Conservation (phyloP, 2,329 filamentous ascomycete species). For the Coleophoma cylindrospora region DNA sequence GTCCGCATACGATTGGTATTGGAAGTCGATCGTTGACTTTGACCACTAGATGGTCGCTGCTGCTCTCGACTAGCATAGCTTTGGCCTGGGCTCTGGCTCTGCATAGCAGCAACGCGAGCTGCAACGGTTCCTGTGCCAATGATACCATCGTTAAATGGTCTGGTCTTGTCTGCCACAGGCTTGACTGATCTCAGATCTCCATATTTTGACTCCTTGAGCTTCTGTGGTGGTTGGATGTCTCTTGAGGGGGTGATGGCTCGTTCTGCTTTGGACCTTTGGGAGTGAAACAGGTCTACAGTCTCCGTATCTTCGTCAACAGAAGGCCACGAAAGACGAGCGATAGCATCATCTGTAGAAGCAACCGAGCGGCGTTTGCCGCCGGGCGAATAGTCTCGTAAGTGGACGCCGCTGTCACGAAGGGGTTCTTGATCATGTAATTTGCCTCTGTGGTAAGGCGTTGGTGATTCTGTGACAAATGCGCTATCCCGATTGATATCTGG, state of each 20-base stretch:
- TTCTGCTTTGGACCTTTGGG: slow-evolving; percentile 13
- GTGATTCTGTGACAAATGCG: slow-evolving; percentile 41
- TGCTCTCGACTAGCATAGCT: slow-evolving; percentile 21
- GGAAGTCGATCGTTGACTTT: slow-evolving; percentile 20
- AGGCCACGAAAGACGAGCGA: slow-evolving; percentile 31
- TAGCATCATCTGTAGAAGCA: slow-evolving; percentile 27
- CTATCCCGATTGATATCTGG: slow-evolving; percentile 40
- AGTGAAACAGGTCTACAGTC: slow-evolving; percentile 33
- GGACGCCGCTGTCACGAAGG: slow-evolving; percentile 48
- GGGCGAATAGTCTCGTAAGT: slow-evolving; percentile 40
- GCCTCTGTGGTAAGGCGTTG: slow-evolving; percentile 30
- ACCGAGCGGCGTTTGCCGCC: slow-evolving; percentile 22
- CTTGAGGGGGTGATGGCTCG: background rate
- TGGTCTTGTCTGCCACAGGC: slow-evolving; percentile 19
- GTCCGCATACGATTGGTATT: slow-evolving; percentile 26
- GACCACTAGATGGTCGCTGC: slow-evolving; percentile 18
- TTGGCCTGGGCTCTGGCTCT: slow-evolving; percentile 12
- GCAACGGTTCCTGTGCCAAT: slow-evolving; percentile 18
- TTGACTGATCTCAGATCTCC: slow-evolving; percentile 17
- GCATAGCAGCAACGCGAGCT: slow-evolving; percentile 17
- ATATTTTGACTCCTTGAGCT: slow-evolving; percentile 20
- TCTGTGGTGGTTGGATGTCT: background rate
- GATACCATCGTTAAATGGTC: slow-evolving; percentile 11
- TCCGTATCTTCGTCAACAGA: slow-evolving; percentile 40
- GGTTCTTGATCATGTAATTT: slow-evolving; percentile 20